phyloP scores from a whole-genome alignment of 345 rosid genomes.

The Cochlearia excelsa region DNA sequence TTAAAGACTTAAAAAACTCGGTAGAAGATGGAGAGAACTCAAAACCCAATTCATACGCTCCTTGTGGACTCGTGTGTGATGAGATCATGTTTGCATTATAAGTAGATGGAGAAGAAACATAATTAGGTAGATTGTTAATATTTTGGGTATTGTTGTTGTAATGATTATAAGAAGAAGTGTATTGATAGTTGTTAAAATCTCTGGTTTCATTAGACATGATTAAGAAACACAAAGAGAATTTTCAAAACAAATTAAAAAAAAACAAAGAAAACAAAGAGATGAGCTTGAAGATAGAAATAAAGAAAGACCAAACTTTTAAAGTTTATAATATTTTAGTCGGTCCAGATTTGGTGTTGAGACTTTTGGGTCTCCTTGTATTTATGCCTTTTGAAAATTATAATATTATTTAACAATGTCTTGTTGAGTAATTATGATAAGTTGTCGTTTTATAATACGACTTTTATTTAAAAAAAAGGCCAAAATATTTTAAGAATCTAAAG shows the following conservation, averaged over 20 bases:
- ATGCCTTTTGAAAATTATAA: slow-evolving; percentile 33
- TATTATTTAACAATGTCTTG: slow-evolving; percentile 10
- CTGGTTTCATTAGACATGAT: slow-evolving; percentile 70
- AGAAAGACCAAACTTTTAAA: slow-evolving; percentile 7
- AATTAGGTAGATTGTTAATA: slow-evolving; percentile 21
- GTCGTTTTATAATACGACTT: slow-evolving; percentile 5
- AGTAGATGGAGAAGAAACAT: slow-evolving; percentile 42
- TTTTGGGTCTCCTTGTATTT: slow-evolving; percentile 36
- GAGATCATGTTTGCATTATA: slow-evolving; percentile 35
- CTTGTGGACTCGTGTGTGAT: slow-evolving; percentile 44
- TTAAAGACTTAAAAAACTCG: slow-evolving; percentile 39
- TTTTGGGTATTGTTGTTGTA: slow-evolving; percentile 23
- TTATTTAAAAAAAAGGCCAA: no score
- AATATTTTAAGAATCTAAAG: background rate
- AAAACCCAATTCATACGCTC: slow-evolving; percentile 52
- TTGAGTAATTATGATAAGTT: slow-evolving; percentile 2
- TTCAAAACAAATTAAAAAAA: background rate
- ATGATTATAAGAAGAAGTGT: slow-evolving; percentile 29
- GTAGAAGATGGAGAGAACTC: slow-evolving; percentile 52
- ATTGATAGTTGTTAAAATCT: slow-evolving; percentile 46
- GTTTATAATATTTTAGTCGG: slow-evolving; percentile 30
- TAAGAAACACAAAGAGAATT: slow-evolving; percentile 8
- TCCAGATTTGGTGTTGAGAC: slow-evolving; percentile 28
- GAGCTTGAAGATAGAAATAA: slow-evolving; percentile 21
- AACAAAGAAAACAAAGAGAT: slow-evolving; percentile 11